Conservation (phyloP, 345 rosid species). For the Eucalyptus decipiens region DNA sequence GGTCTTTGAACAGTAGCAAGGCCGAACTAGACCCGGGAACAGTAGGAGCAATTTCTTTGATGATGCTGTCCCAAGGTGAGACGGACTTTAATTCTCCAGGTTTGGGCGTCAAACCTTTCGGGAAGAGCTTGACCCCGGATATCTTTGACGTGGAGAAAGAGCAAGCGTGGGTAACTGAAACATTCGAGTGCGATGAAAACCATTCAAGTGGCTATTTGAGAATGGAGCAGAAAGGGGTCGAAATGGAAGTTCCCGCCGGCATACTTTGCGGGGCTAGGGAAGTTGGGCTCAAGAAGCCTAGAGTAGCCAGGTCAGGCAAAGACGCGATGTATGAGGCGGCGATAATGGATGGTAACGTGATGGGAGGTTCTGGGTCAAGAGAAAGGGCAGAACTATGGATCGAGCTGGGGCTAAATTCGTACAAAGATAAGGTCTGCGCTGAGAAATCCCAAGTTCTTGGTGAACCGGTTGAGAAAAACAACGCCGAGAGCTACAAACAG, state of each 20-base stretch:
- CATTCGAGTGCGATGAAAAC: not conserved
- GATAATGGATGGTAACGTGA: not conserved
- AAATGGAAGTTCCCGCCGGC: not conserved
- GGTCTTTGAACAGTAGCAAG: not conserved
- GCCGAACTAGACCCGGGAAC: not conserved
- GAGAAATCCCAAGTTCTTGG: not conserved
- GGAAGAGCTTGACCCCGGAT: not conserved
- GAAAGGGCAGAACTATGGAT: not conserved
- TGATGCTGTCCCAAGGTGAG: not conserved
- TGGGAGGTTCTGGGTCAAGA: not conserved
- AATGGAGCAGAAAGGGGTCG: not conserved
- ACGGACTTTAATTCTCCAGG: not conserved
- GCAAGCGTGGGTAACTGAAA: not conserved
- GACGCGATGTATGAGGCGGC: not conserved
- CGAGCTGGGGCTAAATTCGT: not conserved
- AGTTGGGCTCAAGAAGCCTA: not conserved
- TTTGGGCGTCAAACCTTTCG: not conserved
- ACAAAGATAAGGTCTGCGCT: not conserved
- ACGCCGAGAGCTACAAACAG: not conserved
- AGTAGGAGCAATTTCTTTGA: not conserved
- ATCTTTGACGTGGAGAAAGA: not conserved
- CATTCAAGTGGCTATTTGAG: not conserved
- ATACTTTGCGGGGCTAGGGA: not conserved
- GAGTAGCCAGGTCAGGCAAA: not conserved
- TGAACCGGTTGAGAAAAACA: not conserved